phyloP scores from a whole-genome alignment of 305 asterid species.

The Solanum hybrid region DNA sequence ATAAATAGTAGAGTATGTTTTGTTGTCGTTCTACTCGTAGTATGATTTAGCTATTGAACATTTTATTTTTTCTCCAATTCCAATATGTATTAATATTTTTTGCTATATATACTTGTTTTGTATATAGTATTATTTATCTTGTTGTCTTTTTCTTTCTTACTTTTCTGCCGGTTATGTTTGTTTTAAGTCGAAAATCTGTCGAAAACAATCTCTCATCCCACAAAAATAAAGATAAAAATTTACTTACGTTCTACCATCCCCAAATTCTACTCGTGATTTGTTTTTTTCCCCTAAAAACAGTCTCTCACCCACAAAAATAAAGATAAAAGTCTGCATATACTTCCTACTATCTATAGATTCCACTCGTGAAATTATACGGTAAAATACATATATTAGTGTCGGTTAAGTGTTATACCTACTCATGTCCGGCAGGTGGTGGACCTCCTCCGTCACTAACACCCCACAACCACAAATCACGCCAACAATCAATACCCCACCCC shows the following conservation, averaged over 20 bases:
- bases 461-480: conserved; percentile 2
- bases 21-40: not conserved
- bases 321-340: not conserved
- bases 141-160: not conserved
- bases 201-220: not conserved
- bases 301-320: not conserved
- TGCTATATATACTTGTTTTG: not conserved
- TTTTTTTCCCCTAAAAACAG: rapidly evolving
- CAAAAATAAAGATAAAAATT: not conserved
- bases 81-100: not conserved
- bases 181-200: not conserved
- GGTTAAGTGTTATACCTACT: not conserved
- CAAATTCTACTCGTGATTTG: not conserved
- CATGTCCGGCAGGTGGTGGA: conserved; percentile 5
- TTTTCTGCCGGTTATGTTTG: not conserved
- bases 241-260: not conserved
- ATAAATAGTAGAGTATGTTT: not conserved
- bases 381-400: not conserved
- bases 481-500: not conserved
- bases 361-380: not conserved
- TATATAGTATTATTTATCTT: not conserved
- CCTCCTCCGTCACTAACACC: not conserved
- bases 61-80: not conserved
- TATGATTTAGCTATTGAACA: not conserved
- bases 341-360: not conserved